Conservation (phyloP, 2,329 filamentous ascomycete genomes). For the Colletotrichum chlorophyti region DNA sequence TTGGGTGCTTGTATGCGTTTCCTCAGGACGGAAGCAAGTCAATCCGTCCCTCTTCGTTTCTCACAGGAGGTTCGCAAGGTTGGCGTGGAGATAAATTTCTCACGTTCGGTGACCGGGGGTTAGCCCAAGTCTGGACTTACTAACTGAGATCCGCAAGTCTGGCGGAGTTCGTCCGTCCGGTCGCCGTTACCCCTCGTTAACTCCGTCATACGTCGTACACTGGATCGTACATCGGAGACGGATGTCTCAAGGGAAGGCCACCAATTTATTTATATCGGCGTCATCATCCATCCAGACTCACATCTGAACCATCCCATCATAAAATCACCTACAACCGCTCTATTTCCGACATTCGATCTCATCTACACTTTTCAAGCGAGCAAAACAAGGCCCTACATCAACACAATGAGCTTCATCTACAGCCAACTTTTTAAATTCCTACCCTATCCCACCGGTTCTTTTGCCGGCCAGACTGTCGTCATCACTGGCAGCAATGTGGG, state of each 20-base stretch:
- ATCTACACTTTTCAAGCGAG: too few relatives aligned
- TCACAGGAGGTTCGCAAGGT: too few relatives aligned
- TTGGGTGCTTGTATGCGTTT: too few relatives aligned
- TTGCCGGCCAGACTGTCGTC: slow-evolving; percentile 39
- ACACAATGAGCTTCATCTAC: slow-evolving; percentile 14
- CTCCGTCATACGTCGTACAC: background rate
- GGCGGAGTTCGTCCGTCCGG: background rate
- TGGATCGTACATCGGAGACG: too few relatives aligned
- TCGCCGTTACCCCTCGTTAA: background rate
- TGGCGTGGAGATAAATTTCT: background rate
- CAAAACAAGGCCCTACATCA: too few relatives aligned
- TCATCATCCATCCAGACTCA: background rate
- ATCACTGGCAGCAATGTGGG: slow-evolving; percentile 44
- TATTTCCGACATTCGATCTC: too few relatives aligned
- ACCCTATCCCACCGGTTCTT: slow-evolving; percentile 33
- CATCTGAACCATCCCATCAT: background rate
- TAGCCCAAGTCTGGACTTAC: background rate
- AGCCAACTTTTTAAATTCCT: slow-evolving; percentile 18
- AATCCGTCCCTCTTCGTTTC: too few relatives aligned
- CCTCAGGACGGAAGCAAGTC: too few relatives aligned
- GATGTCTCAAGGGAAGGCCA: too few relatives aligned
- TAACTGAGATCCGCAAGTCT: background rate
- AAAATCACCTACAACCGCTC: background rate
- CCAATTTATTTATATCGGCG: background rate
- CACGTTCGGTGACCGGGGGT: too few relatives aligned